phyloP scores from a whole-genome alignment of 2,329 filamentous ascomycete genomes.

The Paracoccidioides brasiliensis region DNA sequence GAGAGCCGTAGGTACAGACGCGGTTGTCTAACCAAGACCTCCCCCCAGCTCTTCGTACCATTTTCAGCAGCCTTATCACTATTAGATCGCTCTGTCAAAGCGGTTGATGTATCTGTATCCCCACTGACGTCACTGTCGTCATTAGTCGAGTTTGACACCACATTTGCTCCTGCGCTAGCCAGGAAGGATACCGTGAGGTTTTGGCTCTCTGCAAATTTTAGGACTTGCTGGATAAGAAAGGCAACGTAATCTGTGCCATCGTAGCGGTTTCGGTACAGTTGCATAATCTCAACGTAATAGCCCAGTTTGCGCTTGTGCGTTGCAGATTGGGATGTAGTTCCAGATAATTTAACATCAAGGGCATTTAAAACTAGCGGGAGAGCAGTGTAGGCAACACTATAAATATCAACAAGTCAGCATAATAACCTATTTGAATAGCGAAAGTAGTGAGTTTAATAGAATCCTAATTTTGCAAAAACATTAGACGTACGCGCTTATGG shows the following conservation, averaged over 20 bases:
- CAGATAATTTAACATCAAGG: conserved; percentile 27
- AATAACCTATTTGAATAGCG: neutral
- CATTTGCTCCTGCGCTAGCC: neutral
- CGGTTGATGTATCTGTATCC: neutral
- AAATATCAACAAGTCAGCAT: neutral
- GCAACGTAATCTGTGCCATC: conserved; percentile 35
- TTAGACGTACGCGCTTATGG: conserved; percentile 35
- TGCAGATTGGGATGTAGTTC: conserved; percentile 23
- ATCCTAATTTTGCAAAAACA: neutral
- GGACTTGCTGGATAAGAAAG: conserved; percentile 6
- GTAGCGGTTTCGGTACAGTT: conserved; percentile 35
- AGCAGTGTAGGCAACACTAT: conserved; percentile 23
- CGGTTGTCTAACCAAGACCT: conserved; percentile 7
- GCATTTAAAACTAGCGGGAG: conserved; percentile 27
- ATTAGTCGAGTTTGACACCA: neutral
- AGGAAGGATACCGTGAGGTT: neutral
- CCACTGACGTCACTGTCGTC: neutral
- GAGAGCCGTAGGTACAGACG: conserved; percentile 8
- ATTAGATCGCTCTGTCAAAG: neutral
- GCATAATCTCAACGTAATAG: conserved; percentile 36
- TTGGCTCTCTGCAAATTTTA: conserved; percentile 1
- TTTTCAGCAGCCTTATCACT: neutral
- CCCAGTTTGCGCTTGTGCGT: conserved; percentile 34
- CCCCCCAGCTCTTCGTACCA: conserved; percentile 7
- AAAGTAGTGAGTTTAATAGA: neutral